phyloP scores from a whole-genome alignment of 768 basidiomycete species.

The Cantharellus cinnabarinus region DNA sequence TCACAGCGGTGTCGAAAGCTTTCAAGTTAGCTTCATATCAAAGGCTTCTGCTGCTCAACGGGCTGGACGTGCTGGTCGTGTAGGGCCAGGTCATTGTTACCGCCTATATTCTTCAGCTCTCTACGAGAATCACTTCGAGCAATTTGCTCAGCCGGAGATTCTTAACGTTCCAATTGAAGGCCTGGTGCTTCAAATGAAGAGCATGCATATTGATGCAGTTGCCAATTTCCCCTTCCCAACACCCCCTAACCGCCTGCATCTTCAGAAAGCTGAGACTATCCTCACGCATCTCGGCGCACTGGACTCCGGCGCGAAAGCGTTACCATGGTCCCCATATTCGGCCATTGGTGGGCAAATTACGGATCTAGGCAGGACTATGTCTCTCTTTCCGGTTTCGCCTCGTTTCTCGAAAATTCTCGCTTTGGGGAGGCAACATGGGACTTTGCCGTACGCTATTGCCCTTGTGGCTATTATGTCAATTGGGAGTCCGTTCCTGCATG shows the following conservation, averaged over 20 bases:
- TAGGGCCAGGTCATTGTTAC: slow-evolving; percentile 96
- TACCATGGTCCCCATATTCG: slow-evolving; percentile 12
- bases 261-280: slow-evolving; percentile 64
- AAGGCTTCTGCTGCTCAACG: slow-evolving; percentile 90
- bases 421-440: slow-evolving; percentile 65
- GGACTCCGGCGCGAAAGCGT: slow-evolving; percentile 12
- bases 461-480: slow-evolving; percentile 83
- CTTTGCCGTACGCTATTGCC: slow-evolving; percentile 77
- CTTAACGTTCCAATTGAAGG: slow-evolving; percentile 92
- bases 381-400: slow-evolving; percentile 82
- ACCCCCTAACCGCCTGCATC: slow-evolving; percentile 57
- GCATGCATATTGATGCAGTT: slow-evolving; percentile 93
- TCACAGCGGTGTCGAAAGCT: slow-evolving; percentile 68
- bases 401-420: slow-evolving; percentile 93
- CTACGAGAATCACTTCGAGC: slow-evolving; percentile 79
- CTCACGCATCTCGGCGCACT: slow-evolving; percentile 73
- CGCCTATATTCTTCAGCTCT: slow-evolving; percentile 90
- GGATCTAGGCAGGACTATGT: slow-evolving; percentile 78
- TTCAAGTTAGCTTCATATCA: slow-evolving; percentile 82
- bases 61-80: slow-evolving; percentile 91
- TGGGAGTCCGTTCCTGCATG: slow-evolving; percentile 87
- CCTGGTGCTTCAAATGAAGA: slow-evolving; percentile 95
- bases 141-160: slow-evolving; percentile 80
- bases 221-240: slow-evolving; percentile 98
- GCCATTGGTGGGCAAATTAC: slow-evolving; percentile 48